phyloP scores from a whole-genome alignment of 306 rosid genomes.

The Citrullus colocynthis region DNA sequence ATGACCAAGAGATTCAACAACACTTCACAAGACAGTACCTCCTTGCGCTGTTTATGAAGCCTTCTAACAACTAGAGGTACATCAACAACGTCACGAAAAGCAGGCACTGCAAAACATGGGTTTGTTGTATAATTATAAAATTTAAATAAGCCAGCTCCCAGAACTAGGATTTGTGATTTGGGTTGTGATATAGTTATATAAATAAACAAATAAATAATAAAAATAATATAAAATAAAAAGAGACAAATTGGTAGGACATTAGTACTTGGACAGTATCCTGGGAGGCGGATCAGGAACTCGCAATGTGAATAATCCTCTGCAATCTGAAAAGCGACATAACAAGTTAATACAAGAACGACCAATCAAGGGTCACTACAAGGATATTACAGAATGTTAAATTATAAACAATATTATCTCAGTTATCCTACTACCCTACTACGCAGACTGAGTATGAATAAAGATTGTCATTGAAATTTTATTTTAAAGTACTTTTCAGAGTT shows the following conservation, averaged over 20 bases:
- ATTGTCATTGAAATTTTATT: not conserved
- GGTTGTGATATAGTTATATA: not conserved
- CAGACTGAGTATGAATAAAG: not conserved
- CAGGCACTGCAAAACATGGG: conserved; percentile 59
- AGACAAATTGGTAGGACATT: conserved; percentile 2
- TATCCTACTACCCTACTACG: not conserved
- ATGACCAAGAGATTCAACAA: conserved; percentile 9
- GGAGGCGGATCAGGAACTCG: conserved; percentile 91
- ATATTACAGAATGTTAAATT: not conserved
- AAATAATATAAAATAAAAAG: too few relatives aligned
- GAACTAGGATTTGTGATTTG: not conserved
- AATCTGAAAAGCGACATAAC: conserved; percentile 26
- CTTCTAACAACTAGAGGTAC: conserved; percentile 95
- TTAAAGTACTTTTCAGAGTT: not conserved
- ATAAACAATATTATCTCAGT: not conserved
- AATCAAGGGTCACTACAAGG: not conserved
- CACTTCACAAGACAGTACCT: conserved; percentile 37
- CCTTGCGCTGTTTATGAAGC: conserved; percentile 74
- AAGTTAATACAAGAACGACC: not conserved
- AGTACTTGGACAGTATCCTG: conserved; percentile 96
- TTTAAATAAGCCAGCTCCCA: not conserved
- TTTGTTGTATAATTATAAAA: not conserved
- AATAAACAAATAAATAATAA: too few relatives aligned
- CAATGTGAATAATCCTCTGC: conserved; percentile 99
- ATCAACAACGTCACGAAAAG: conserved; percentile 84